phyloP scores from a whole-genome alignment of 2,329 filamentous ascomycete genomes.

The Epichloe uncinata region DNA sequence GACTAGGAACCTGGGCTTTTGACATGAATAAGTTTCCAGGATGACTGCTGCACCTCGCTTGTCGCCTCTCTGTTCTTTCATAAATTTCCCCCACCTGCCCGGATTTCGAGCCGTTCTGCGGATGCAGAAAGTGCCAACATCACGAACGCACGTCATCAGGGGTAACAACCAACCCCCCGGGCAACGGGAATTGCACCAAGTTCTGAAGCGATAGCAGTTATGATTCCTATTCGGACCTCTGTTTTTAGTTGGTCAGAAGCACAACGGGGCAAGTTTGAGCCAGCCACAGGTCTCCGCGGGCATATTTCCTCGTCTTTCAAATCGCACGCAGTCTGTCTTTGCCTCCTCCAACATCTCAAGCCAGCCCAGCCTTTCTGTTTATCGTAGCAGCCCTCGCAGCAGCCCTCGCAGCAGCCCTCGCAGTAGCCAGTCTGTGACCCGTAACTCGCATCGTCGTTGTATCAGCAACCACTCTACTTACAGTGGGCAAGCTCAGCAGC shows the following conservation, averaged over 20 bases:
- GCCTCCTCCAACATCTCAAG: not conserved
- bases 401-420: not conserved
- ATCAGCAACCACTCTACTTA: slow-evolving; percentile 3
- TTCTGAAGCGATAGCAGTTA: not conserved
- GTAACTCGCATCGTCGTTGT: slow-evolving; percentile 5
- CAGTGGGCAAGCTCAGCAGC: not conserved
- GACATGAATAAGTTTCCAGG: not conserved
- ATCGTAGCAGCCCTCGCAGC: not conserved
- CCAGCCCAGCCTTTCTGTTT: slow-evolving; percentile 2
- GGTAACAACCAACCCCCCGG: not conserved
- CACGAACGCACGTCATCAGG: not conserved
- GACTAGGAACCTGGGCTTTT: not conserved
- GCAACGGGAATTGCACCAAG: not conserved
- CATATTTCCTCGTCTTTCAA: not conserved
- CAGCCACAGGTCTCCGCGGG: not conserved
- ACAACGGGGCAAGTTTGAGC: not conserved
- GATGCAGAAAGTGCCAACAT: not conserved
- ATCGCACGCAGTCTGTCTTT: not conserved
- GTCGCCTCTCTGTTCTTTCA: not conserved
- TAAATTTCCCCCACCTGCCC: not conserved
- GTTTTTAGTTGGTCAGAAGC: not conserved
- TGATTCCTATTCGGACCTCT: not conserved
- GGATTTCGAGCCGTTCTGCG: not conserved
- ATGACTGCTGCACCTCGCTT: not conserved
- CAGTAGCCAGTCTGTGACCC: not conserved